Percentiles rank a stretch among this genome's conserved stretches.
Evolutionary conservation across 306 rosid species (phyloP).

Genomic region (Ziziphus jujuba): DNA sequence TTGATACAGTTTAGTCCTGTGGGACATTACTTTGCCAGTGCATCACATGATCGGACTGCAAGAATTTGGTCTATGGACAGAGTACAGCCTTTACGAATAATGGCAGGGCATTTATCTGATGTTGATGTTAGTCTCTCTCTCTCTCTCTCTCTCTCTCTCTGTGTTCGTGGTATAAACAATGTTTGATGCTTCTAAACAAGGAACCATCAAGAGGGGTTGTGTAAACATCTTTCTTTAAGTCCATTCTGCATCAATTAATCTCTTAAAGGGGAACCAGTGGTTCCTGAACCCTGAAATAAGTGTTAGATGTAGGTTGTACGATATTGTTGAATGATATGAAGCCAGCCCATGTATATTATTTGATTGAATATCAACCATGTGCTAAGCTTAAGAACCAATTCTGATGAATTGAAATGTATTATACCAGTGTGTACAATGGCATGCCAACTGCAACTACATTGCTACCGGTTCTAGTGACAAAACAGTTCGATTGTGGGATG

Average conservation of each 20-base stretch:
- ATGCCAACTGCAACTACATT: slow-evolving; percentile 96
- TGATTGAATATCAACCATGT: background rate
- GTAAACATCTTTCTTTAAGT: too few species aligned
- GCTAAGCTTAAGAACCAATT: background rate
- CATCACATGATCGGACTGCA: slow-evolving; percentile 97
- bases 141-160: background rate
- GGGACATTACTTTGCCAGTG: slow-evolving; percentile 95
- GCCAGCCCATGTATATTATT: too few species aligned
- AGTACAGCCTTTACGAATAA: slow-evolving; percentile 87
- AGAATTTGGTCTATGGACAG: slow-evolving; percentile 96
- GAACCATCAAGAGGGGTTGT: too few species aligned
- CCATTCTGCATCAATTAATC: too few species aligned
- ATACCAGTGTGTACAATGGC: slow-evolving; percentile 93
- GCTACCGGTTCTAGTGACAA: slow-evolving; percentile 98
- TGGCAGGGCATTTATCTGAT: slow-evolving; percentile 98
- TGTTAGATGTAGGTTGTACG: too few species aligned
- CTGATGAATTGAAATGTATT: slow-evolving; percentile 22
- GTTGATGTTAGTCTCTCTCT: slow-evolving; percentile 78
- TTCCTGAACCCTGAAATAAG: too few species aligned
- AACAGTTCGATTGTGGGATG: slow-evolving; percentile 94
- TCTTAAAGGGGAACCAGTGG: too few species aligned
- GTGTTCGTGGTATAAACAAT: background rate
- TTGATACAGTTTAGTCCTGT: slow-evolving; percentile 88
- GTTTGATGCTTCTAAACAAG: too few species aligned
- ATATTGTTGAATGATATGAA: too few species aligned